These are phyloP conservation scores for Penicillium pulvis DNA, from an alignment of 495 filamentous ascomycete genomes.

Conservation along the genomic window DNA sequence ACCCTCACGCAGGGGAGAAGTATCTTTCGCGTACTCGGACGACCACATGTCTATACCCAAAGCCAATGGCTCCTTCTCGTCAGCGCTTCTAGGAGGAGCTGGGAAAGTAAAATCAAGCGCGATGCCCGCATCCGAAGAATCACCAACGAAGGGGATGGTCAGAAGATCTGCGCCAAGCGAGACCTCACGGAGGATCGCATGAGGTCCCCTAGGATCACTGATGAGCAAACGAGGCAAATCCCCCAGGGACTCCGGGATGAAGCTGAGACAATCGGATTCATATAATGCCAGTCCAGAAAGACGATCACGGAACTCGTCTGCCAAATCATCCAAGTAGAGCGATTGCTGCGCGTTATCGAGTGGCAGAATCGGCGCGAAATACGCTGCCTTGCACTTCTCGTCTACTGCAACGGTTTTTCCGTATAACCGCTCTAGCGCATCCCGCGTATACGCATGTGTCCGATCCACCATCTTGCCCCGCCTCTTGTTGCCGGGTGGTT, in stretches of 20 bases:
- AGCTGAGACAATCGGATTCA: conserved; percentile 66
- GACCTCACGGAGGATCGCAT: conserved; percentile 72
- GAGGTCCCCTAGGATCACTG: conserved; percentile 65
- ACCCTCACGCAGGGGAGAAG: conserved; percentile 55
- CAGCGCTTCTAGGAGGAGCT: conserved; percentile 27
- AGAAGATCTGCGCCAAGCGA: conserved; percentile 78
- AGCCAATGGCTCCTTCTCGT: conserved; percentile 35
- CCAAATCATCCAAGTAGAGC: conserved; percentile 71
- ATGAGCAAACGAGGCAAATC: conserved; percentile 74
- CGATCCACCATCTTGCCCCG: conserved; percentile 82
- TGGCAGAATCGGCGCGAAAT: conserved; percentile 84
- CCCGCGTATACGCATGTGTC: conserved; percentile 69
- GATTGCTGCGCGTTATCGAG: conserved; percentile 72
- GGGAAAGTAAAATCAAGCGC: conserved; percentile 82
- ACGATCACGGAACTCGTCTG: conserved; percentile 48
- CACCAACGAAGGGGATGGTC: conserved; percentile 70
- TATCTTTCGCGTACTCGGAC: conserved; percentile 53
- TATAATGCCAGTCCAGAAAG: conserved; percentile 85
- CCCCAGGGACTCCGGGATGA: conserved; percentile 58
- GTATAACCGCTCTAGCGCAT: conserved; percentile 55
- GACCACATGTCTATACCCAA: conserved; percentile 80
- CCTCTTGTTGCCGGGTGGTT: conserved; percentile 64
- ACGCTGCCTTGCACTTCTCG: conserved; percentile 36
- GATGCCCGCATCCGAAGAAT: conserved; percentile 80
- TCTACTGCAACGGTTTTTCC: conserved; percentile 36